These are phyloP conservation scores for Paramecium pentaurelia DNA, from an alignment of 73 alveolate genomes.

Conservation along the genomic window DNA sequence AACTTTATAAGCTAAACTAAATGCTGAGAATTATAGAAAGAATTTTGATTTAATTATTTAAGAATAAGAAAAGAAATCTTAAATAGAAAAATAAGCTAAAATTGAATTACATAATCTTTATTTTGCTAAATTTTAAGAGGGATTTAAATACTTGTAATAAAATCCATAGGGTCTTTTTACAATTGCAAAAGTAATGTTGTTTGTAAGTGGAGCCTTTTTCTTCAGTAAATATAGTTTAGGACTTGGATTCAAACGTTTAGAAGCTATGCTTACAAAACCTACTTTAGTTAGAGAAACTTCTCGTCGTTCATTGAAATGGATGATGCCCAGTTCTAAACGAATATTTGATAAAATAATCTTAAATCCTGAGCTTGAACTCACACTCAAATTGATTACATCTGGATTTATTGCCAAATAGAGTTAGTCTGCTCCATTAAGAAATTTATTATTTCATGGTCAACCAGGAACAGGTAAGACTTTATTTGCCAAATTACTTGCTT, in stretches of 20 bases:
- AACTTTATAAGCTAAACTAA: neutral
- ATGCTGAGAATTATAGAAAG: slow-evolving; percentile 49
- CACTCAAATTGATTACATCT: slow-evolving; percentile 68
- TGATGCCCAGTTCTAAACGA: slow-evolving; percentile 53
- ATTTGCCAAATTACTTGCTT: slow-evolving; percentile 82
- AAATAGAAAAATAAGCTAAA: slow-evolving; percentile 67
- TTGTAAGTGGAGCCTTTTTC: slow-evolving; percentile 69
- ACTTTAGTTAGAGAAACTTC: slow-evolving; percentile 78
- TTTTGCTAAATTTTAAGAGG: slow-evolving; percentile 62
- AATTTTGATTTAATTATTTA: slow-evolving; percentile 61
- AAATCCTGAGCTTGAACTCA: slow-evolving; percentile 63
- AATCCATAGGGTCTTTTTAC: slow-evolving; percentile 68
- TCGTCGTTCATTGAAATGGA: slow-evolving; percentile 54
- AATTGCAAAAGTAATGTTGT: slow-evolving; percentile 55
- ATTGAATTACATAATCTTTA: slow-evolving; percentile 64
- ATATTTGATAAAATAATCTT: slow-evolving; percentile 74
- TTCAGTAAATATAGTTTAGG: slow-evolving; percentile 61
- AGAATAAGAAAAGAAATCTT: slow-evolving; percentile 58
- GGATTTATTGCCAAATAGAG: slow-evolving; percentile 73
- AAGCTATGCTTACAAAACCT: slow-evolving; percentile 72
- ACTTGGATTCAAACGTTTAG: slow-evolving; percentile 49
- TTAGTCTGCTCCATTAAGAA: slow-evolving; percentile 78
- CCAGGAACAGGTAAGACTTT: slow-evolving; percentile 92
- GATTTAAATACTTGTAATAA: slow-evolving; percentile 60
- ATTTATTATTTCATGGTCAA: slow-evolving; percentile 82